Base-by-base conservation (phyloP, 768 basidiomycete genomes). In the Ephemerocybe angulata region DNA sequence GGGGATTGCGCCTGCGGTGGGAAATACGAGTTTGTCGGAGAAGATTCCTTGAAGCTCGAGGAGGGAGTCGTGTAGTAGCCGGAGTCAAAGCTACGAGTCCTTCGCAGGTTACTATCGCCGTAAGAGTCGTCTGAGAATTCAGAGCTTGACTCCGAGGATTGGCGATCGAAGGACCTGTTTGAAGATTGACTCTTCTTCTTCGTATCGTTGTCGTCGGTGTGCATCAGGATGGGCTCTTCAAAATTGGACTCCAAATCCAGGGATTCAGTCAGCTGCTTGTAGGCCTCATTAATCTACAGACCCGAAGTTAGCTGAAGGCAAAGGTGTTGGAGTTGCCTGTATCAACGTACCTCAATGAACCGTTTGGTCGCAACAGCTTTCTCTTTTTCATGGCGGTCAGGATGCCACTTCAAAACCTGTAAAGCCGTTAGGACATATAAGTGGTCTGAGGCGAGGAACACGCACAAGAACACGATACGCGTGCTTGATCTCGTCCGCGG, bases 351-450 rank as follows among this genome's bases (percentile, higher is more conserved):
- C 72, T 87, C 77, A 46, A 81, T 73, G 67, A 87, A 87, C 61
- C 73, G 74, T 59, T 76, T 74, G 49, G 78, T 77, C 17, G 83
- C 81, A 43, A 66, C 65, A 54, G 84, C 79, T 63, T 78, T 81
- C 56, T 78, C 74, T 25, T 73, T 60, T 62, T 80, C 76, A 67
- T 84, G 82, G 56, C 83, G 83, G 68, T 86, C 84, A 58, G 85
- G 84, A 60, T 87, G 84, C 83, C 85, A 87, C 62, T 75, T 77
- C 53, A 86, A 70, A 59, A 83, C 84, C 85, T 69, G 60, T 56
- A 43, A 55, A 58, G 42, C 53, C 50, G 61, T 58, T 52, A 10
- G 17, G 37, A 43, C 24, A 21, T n/a, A 35, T 3, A 11, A 35
- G 40, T 24, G 59, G 55, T 38, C 27, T 72, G 52, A 59, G 54